Percentiles rank a stretch among this genome's conserved stretches.
Conservation (phyloP, 2,329 filamentous ascomycete genomes). For the Thelonectria discophora region DNA sequence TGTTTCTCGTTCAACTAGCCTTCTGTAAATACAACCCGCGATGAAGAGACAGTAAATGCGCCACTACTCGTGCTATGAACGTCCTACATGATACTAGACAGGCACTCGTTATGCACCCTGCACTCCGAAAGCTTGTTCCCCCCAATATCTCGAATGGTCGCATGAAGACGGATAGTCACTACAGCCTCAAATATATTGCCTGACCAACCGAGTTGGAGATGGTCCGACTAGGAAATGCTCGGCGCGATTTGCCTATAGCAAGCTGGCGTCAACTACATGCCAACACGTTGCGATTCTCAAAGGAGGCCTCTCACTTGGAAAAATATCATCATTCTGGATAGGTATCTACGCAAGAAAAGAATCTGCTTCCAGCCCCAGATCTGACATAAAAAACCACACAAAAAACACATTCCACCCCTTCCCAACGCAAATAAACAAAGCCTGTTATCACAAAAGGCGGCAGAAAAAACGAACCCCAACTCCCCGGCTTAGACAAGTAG, state of each 20-base stretch:
- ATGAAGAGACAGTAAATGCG: not conserved
- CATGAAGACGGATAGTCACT: not conserved
- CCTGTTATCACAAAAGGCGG: not conserved
- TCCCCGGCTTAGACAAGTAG: slow-evolving; percentile 20
- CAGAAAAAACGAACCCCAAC: slow-evolving; percentile 23
- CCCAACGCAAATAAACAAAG: not conserved
- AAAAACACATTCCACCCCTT: not conserved
- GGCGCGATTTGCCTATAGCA: no score
- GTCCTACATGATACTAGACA: no score
- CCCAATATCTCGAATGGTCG: not conserved
- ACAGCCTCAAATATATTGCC: no score
- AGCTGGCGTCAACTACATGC: no score
- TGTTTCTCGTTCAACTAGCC: not conserved
- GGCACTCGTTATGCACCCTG: not conserved
- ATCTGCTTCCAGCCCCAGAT: not conserved
- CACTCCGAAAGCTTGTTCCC: not conserved
- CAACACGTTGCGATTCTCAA: no score
- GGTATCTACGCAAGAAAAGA: slow-evolving; percentile 24
- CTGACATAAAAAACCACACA: not conserved
- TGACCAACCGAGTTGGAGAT: no score
- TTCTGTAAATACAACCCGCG: not conserved
- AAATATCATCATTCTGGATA: slow-evolving; percentile 30
- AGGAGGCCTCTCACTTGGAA: not conserved
- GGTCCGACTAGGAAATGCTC: no score
- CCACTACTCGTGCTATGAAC: no score